Evolutionary conservation across 768 basidiomycete species (phyloP).

Genomic region (Serendipita sp.): DNA sequence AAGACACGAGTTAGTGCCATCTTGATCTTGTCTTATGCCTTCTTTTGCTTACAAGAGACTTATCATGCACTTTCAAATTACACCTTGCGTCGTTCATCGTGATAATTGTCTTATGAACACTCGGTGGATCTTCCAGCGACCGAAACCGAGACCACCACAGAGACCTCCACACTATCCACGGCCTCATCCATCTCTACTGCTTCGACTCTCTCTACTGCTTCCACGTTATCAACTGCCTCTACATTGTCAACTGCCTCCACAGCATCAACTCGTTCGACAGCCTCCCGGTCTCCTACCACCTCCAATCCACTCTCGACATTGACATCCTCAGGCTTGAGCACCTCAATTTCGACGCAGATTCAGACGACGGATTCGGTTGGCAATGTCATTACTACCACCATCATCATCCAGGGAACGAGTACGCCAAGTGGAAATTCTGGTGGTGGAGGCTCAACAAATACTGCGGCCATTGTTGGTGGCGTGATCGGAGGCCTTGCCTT

Average conservation of each 20-base stretch:
- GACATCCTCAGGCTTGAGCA: neutral
- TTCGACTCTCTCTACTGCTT: neutral
- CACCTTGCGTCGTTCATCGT: too few relatives aligned
- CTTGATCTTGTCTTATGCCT: neutral
- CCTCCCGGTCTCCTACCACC: neutral
- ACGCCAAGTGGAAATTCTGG: neutral
- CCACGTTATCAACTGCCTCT: neutral
- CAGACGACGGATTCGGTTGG: neutral
- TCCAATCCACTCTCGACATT: neutral
- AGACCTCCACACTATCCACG: neutral
- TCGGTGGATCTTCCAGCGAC: neutral
- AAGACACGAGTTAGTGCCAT: neutral
- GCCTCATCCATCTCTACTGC: neutral
- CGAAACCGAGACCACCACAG: neutral
- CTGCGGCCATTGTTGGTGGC: slow-evolving; percentile 51
- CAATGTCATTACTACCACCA: neutral
- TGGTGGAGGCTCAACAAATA: slow-evolving; percentile 17
- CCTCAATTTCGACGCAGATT: neutral
- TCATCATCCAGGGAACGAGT: neutral
- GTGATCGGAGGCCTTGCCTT: slow-evolving; percentile 37
- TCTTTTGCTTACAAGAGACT: neutral
- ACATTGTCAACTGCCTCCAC: neutral
- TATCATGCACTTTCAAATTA: too few relatives aligned
- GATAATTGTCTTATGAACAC: neutral
- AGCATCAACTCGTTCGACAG: slow-evolving; percentile 1